phyloP scores from a whole-genome alignment of 441 rosid species.

The Cnidoscolus chayamansa region DNA sequence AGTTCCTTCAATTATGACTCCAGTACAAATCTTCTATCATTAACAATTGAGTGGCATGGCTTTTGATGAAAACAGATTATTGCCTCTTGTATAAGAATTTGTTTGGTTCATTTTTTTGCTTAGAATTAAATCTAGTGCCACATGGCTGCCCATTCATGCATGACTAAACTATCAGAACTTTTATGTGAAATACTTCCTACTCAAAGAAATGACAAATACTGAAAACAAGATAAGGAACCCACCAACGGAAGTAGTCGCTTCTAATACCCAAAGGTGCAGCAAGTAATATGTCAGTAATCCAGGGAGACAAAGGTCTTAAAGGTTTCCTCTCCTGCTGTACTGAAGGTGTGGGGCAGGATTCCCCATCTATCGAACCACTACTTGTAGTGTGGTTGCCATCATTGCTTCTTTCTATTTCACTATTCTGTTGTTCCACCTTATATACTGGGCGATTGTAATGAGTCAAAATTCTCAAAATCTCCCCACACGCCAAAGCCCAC shows the following conservation, averaged over 20 bases:
- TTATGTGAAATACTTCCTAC: not conserved
- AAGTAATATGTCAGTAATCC: slow-evolving; percentile 93
- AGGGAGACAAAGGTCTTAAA: slow-evolving; percentile 91
- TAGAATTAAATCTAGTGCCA: not conserved
- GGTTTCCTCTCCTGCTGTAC: slow-evolving; percentile 80
- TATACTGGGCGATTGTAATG: slow-evolving; percentile 98
- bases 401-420: slow-evolving; percentile 52
- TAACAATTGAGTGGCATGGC: not conserved
- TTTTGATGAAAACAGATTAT: not conserved
- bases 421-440: slow-evolving; percentile 59
- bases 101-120: not conserved
- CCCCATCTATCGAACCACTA: slow-evolving; percentile 41
- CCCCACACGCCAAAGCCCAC: slow-evolving; percentile 99
- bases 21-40: not conserved
- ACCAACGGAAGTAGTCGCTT: slow-evolving; percentile 99
- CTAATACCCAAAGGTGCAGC: slow-evolving; percentile 93
- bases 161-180: not conserved
- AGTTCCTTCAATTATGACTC: not conserved
- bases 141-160: not conserved
- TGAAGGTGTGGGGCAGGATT: slow-evolving; percentile 42
- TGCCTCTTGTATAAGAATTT: not conserved
- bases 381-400: slow-evolving; percentile 42
- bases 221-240: slow-evolving; percentile 31
- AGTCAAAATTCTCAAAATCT: slow-evolving; percentile 90
- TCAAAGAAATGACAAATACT: not conserved